These are phyloP conservation scores for Kodamaea jinghongensis DNA, from an alignment of 805 yeast species.

Conservation along the genomic window DNA sequence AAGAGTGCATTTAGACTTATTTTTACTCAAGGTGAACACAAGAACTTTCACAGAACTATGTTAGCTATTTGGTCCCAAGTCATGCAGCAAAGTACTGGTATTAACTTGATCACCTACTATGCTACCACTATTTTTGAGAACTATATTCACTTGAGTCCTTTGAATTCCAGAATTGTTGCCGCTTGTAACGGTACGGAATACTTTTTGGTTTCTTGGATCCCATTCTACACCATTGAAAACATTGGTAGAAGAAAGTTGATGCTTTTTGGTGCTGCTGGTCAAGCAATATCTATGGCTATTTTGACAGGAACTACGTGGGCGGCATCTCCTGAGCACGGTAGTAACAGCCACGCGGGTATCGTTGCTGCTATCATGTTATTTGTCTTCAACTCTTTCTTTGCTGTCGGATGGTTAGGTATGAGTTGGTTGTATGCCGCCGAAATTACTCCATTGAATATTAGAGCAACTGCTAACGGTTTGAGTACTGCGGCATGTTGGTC, in stretches of 20 bases:
- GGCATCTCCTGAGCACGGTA: slow-evolving; percentile 17
- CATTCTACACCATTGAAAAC: slow-evolving; percentile 34
- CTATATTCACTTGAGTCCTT: slow-evolving; percentile 34
- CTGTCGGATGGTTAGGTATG: slow-evolving; percentile 48
- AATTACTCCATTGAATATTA: slow-evolving; percentile 50
- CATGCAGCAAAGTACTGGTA: slow-evolving; percentile 50
- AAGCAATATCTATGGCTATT: slow-evolving; percentile 45
- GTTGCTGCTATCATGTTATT: slow-evolving; percentile 69
- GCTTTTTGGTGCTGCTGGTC: slow-evolving; percentile 41
- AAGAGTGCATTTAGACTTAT: slow-evolving; percentile 18
- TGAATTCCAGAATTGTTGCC: slow-evolving; percentile 42
- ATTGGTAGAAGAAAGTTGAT: slow-evolving; percentile 41
- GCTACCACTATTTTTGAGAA: slow-evolving; percentile 41
- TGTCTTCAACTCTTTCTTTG: slow-evolving; percentile 44
- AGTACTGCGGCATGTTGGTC: slow-evolving; percentile 62
- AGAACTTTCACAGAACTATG: slow-evolving; percentile 47
- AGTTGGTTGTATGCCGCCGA: slow-evolving; percentile 70
- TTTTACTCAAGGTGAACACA: slow-evolving; percentile 40
- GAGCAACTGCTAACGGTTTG: slow-evolving; percentile 53
- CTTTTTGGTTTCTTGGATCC: slow-evolving; percentile 32
- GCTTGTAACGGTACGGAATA: slow-evolving; percentile 45
- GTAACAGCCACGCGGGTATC: slow-evolving; percentile 36
- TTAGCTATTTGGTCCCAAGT: slow-evolving; percentile 44
- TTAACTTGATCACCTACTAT: slow-evolving; percentile 44
- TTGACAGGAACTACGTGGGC: slow-evolving; percentile 48